Conservation (phyloP, 1,139 yeast species). For the Chernovozyma aurita region DNA sequence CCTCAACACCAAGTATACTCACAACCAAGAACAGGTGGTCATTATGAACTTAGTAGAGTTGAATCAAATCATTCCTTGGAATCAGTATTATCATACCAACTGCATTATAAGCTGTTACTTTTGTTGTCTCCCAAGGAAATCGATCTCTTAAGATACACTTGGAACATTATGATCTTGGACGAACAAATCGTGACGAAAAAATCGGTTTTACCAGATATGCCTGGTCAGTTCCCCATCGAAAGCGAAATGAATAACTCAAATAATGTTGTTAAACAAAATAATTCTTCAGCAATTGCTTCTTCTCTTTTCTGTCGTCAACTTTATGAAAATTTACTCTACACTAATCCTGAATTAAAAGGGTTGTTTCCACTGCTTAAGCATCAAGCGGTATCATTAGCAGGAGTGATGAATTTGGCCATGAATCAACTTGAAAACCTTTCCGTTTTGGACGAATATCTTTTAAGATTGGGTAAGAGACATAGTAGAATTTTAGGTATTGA, state of each 20-base stretch:
- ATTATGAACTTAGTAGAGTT: slow-evolving; percentile 1
- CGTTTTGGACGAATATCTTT: slow-evolving; percentile 54
- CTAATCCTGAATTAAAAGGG: slow-evolving; percentile 50
- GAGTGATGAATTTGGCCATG: slow-evolving; percentile 65
- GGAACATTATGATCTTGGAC: slow-evolving; percentile 42
- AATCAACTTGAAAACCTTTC: slow-evolving; percentile 37
- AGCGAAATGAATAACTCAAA: not conserved
- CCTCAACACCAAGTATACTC: not conserved
- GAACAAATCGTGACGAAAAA: slow-evolving; percentile 22
- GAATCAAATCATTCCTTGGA: slow-evolving; percentile 36
- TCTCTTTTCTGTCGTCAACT: slow-evolving; percentile 59
- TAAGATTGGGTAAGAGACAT: slow-evolving; percentile 69
- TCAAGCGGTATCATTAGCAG: slow-evolving; percentile 78
- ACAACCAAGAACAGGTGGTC: not conserved
- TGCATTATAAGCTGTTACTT: slow-evolving; percentile 25
- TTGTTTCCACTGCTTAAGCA: slow-evolving; percentile 63
- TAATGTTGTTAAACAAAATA: slow-evolving; percentile 10
- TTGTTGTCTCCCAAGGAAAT: slow-evolving; percentile 30
- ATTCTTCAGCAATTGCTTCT: slow-evolving; percentile 34
- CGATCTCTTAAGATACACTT: slow-evolving; percentile 38
- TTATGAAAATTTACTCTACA: slow-evolving; percentile 52
- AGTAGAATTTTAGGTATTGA: slow-evolving; percentile 72
- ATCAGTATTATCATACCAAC: slow-evolving; percentile 22
- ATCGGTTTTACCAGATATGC: slow-evolving; percentile 18
- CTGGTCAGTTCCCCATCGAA: slow-evolving; percentile 21